Evolutionary conservation across 331 rosid species (phyloP).

Genomic region (Phaseolus coccineus): DNA sequence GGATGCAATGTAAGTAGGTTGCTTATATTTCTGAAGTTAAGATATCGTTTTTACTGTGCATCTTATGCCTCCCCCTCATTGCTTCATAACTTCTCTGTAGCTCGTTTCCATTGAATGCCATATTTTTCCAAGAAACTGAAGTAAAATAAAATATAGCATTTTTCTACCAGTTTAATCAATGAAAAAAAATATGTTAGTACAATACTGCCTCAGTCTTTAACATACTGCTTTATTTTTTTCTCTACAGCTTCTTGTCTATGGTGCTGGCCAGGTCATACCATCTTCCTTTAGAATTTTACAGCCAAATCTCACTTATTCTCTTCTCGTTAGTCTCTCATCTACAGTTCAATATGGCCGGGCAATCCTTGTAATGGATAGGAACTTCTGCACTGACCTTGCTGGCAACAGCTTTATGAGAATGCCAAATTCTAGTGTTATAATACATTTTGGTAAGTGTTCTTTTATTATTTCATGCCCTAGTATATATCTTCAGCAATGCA

Average conservation of each 20-base stretch:
- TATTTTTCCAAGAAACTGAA: background rate
- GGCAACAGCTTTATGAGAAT: constrained; percentile 80
- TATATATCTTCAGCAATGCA: constrained; percentile 17
- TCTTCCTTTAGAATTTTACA: constrained; percentile 68
- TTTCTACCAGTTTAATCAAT: background rate
- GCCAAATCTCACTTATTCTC: constrained; percentile 73
- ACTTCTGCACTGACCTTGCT: constrained; percentile 81
- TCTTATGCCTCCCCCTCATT: background rate
- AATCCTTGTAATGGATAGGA: constrained; percentile 81
- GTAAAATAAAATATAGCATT: background rate
- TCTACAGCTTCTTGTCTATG: constrained; percentile 87
- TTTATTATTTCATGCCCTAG: background rate
- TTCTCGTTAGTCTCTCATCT: constrained; percentile 67
- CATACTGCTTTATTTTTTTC: constrained; percentile 24
- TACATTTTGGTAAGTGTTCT: constrained; percentile 79
- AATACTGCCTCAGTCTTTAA: constrained; percentile 36
- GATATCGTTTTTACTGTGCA: constrained; percentile 1
- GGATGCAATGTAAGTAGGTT: constrained; percentile 87
- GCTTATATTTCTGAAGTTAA: constrained; percentile 22
- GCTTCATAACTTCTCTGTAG: background rate
- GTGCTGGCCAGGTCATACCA: constrained; percentile 88
- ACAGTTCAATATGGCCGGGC: constrained; percentile 67
- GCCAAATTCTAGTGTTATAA: constrained; percentile 64
- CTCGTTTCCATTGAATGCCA: background rate
- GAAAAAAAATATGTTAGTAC: constrained; percentile 15